Evolutionary conservation across 768 basidiomycete genomes (phyloP), one percentile per base, ranked within the genome.

Genomic region (Sporobolomyces phaffii): DNA sequence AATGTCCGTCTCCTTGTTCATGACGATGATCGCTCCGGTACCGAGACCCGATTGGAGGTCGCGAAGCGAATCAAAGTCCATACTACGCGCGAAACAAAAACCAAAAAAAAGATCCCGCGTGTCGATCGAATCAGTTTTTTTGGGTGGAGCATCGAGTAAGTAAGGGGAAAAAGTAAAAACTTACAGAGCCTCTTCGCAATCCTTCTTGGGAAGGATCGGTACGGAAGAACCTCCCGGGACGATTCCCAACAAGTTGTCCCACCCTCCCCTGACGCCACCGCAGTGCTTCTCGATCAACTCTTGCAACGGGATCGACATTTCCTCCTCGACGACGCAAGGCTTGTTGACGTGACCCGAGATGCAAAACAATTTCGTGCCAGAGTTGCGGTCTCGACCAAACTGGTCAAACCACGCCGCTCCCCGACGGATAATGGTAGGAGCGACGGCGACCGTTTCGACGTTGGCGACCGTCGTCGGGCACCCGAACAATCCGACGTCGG

Each of bases 51-150:
- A 88, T 74, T 91, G 89, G 2, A 89, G 87, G 76, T 97, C 94
- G 78, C 93, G 94, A 68, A 98, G 83, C 9, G 94, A 97, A 79
- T 99, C 94, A 75, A 87, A 99, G 80, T 98, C 94, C 94, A 99
- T 98, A 65, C 89, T 90, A 70, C 28, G 17, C 1, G 1, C 4
- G 44, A 5, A 26, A 38, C 11, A 40, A 29, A 40, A 9, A 38
- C n/a, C 17, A 47, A 59, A 49, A 53, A n/a, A 18, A n/a, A 29
- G 24, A 44, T 45, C 44, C 29, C n/a, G 22, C 6, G 26, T 20
- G 2, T 41, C 40, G 7, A 22, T 53, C 33, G 41, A 34, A n/a
- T n/a, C n/a, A n/a, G n/a, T n/a, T n/a, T n/a, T n/a, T n/a, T n/a
- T n/a, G n/a, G n/a, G n/a, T n/a, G n/a, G n/a, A n/a, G n/a, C n/a